Evolutionary conservation across 768 basidiomycete genomes (phyloP), one percentile per base, ranked within the genome.

Genomic region (Lepiota brunneoincarnata): DNA sequence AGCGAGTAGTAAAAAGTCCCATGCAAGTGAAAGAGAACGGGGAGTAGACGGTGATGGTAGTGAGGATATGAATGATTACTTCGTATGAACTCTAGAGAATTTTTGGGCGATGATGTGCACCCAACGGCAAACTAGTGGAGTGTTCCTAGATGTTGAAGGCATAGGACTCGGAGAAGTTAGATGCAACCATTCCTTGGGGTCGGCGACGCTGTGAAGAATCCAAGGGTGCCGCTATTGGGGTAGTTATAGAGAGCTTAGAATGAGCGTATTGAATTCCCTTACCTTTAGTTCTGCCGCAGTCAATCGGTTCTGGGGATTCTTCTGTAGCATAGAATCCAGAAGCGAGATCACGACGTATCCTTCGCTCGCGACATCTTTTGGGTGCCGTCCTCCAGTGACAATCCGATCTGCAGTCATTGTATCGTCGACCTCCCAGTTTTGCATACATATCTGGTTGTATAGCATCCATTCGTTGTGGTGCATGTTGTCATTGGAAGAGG

Each of bases 251-350:
- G 47, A 34, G 37, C 10, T 20, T 21, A 10, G 15, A 12, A 17
- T 17, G 36, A 45, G 48, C 5, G 12, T 34, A n/a, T 6, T 35
- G 18, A 35, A 50, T 7, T 28, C 21, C 51, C 52, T 44, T 51
- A 71, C 71, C 64, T 77, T 75, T 31, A 76, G 58, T 47, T 70
- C 64, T 2, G 56, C 38, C 6, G 75, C 56, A 11, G 65, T 64
- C 12, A 70, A 64, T 24, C 75, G 60, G 35, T 64, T 48, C 24
- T 51, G 58, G 5, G 75, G 74, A 53, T 74, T 61, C 59, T 78
- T 78, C 58, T 73, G 69, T 14, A 76, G 57, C 70, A 78, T 72
- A 20, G 59, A 66, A 28, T 73, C 72, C 43, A 76, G 60, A 11
- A 76, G 60, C 4, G 63, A 61, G n/a, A 76, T 61, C 10, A 72